phyloP scores from a whole-genome alignment of 805 yeast genomes.

The Myxozyma mucilagina region DNA sequence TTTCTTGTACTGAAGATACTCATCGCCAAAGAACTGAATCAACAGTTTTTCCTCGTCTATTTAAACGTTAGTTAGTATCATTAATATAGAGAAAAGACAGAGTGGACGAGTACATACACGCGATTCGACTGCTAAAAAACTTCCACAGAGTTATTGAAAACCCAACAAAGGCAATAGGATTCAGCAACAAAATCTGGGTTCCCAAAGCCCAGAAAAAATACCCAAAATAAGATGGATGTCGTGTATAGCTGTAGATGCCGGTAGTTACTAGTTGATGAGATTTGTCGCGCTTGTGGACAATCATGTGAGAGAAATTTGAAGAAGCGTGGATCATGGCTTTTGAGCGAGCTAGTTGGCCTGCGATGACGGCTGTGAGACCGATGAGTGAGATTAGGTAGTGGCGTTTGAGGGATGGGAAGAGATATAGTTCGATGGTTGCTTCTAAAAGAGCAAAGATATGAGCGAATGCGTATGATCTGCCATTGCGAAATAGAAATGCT shows the following conservation, averaged over 20 bases:
- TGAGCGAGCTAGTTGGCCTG: slow-evolving; percentile 71
- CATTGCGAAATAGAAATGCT: slow-evolving; percentile 65
- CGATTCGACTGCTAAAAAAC: slow-evolving; percentile 70
- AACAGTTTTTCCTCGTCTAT: slow-evolving; percentile 65
- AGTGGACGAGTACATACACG: slow-evolving; percentile 36
- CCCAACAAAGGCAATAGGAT: slow-evolving; percentile 56
- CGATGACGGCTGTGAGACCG: slow-evolving; percentile 53
- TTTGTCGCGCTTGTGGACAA: slow-evolving; percentile 53
- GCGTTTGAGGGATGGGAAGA: slow-evolving; percentile 46
- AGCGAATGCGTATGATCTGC: slow-evolving; percentile 57
- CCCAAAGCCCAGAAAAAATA: slow-evolving; percentile 94
- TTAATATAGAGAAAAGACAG: background rate
- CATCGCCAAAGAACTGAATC: slow-evolving; percentile 66
- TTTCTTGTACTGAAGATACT: slow-evolving; percentile 56
- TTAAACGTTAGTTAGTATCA: background rate
- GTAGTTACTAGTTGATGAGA: slow-evolving; percentile 68
- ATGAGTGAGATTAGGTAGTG: slow-evolving; percentile 31
- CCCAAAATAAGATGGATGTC: slow-evolving; percentile 94
- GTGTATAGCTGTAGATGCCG: slow-evolving; percentile 60
- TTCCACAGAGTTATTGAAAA: slow-evolving; percentile 61
- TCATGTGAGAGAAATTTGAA: slow-evolving; percentile 77
- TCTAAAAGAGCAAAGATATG: slow-evolving; percentile 59
- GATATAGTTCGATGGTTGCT: slow-evolving; percentile 45
- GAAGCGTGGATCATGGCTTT: slow-evolving; percentile 87
- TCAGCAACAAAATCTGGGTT: slow-evolving; percentile 67